Base-by-base conservation (phyloP, 768 basidiomycete genomes). In the Rhodosporidiobolus sp. region DNA sequence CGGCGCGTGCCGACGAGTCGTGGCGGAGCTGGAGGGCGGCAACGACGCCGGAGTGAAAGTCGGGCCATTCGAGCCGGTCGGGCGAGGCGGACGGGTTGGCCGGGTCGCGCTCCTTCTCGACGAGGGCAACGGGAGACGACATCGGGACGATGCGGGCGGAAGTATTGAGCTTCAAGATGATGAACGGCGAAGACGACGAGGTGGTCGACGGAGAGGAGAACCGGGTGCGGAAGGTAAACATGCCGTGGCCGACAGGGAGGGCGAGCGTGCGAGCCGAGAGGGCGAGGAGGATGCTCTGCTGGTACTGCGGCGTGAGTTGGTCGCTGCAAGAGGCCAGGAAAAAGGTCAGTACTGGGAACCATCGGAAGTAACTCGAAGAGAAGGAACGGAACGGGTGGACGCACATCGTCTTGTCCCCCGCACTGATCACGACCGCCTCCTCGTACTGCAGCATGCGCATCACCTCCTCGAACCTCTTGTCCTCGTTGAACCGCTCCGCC, bases 1-100 rank as follows among this genome's bases (percentile, higher is more conserved):
- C 86, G 2, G 28, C 32, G 4, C 3, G 6, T 5, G 35, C 59
- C 17, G 87, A 87, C 59, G 83, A 81, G 16, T 89, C 86, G 85
- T n/a, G n/a, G 6, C 89, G 88, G 61, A 97, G 87, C 12, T 91
- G 88, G 55, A 99, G 81, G 5, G 90, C 96, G 8, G 92, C 91
- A 14, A 93, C 92, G 0, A 96, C 95, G 17, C 96, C 96, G 74
- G 95, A 94, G 81, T 98, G 94, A 81, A 99, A 99, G 71, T 94
- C 91, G n/a, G 91, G 93, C 96, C 95, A 99, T 63, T 85, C 86
- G 10, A 87, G 81, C 43, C 74, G 70, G n/a, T 97, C 94, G 1
- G 82, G 76, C 20, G 65, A 2, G 6, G 58, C n/a, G 6, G 55
- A 0, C 12, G 56, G 58, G 32, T 30, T 24, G 0, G 67, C 14